phyloP scores from a whole-genome alignment of 163 green algal species.

The Volvox carteri region DNA sequence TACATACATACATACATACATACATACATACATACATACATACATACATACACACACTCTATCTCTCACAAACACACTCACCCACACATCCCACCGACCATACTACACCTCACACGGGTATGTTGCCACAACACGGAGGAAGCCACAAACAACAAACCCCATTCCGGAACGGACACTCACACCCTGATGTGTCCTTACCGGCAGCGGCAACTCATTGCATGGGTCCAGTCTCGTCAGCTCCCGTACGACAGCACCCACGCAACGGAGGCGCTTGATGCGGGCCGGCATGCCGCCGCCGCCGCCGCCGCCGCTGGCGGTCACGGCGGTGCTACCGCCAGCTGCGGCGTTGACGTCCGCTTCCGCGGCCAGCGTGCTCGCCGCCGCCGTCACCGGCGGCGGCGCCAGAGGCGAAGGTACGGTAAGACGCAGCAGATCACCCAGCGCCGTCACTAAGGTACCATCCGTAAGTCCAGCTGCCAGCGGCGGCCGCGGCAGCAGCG shows the following conservation, averaged over 20 bases:
- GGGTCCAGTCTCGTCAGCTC: conserved; percentile 43
- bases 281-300: conserved; percentile 38
- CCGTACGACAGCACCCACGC: conserved; percentile 16
- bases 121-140: too few relatives aligned
- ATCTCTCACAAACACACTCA: too few relatives aligned
- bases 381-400: neutral
- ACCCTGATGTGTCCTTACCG: conserved; percentile 25
- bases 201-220: neutral
- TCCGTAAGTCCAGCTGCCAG: neutral
- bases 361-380: neutral
- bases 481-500: conserved; percentile 4
- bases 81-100: too few relatives aligned
- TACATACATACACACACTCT: too few relatives aligned
- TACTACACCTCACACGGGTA: too few relatives aligned
- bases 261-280: conserved; percentile 64
- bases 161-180: too few relatives aligned
- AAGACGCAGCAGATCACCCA: conserved; percentile 4
- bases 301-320: neutral
- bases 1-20: too few relatives aligned
- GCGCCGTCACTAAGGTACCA: neutral
- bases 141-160: too few relatives aligned
- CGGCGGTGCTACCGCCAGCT: neutral
- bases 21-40: too few relatives aligned
- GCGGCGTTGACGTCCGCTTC: neutral
- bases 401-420: neutral